Base-by-base conservation (phyloP, 768 basidiomycete species). In the Pleurotus giganteus region DNA sequence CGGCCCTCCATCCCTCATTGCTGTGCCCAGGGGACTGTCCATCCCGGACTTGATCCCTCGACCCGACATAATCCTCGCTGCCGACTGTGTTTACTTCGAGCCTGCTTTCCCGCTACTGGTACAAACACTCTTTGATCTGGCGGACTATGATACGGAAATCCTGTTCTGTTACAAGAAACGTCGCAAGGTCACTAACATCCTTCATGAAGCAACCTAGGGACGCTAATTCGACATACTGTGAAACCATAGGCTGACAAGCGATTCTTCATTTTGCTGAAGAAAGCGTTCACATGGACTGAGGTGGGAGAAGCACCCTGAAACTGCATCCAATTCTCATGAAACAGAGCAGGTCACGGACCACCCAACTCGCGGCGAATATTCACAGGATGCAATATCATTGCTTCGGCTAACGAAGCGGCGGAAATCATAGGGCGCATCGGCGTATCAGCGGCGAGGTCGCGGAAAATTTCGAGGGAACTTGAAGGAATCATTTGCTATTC, bases 61-160 rank as follows among this genome's bases (percentile, higher is more conserved):
- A 3, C 80, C 85, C 4, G 84, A 91, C 63, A 50, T 96, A 23
- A 79, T 98, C 55, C 80, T 98, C 4, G 92, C 91, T 1, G 94
- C 94, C 0, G 94, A 98, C 65, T 98, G 94, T 61, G 94, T 98
- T 7, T 98, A 98, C 72, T 94, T 92, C 60, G 94, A 97, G 69
- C 91, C 93, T 11, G 85, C 91, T 0, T 98, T 97, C 63, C 88
- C 93, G 6, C 79, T 94, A 11, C 81, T 98, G 1, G 89, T 94
- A 2, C 70, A 85, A 59, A 95, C 94, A 0, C 75, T 98, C 28
- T 77, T 73, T 29, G 81, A 86, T 41, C 80, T 96, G 32, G 74
- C 80, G 1, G 73, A 77, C 19, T 66, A 68, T 32, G 68, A 69
- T 17, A 81, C 87, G 15, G 87, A 92, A 54, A 80, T 95, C 36